Base-by-base conservation (phyloP, 176 grass and related monocot species). In the Guadua angustifolia region DNA sequence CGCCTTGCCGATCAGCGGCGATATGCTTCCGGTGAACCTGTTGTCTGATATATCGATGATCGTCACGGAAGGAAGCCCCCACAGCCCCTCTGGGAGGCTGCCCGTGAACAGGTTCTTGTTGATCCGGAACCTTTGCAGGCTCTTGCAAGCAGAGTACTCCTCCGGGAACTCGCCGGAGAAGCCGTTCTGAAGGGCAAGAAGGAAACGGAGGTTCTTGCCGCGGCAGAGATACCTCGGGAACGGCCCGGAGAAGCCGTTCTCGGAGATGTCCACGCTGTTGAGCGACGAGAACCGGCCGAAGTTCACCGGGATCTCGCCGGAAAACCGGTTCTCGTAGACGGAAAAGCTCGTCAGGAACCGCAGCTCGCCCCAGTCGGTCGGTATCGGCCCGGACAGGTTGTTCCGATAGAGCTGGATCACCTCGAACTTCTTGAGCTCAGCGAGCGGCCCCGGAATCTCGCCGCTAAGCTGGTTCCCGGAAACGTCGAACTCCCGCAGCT, bases 31-130 rank as follows among this genome's bases (percentile, higher is more conserved):
- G 22, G 84, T 83, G 84, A 97, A 94, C 26, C 68, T 82, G 13
- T 97, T 97, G 66, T 93, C 64, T 4, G 95, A 90, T 1, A 97
- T 47, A 78, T 97, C 95, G 33, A 97, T 94, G 77, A 97, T 94
- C 6, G 77, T 93, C 62, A 52, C 82, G 9, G 59, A 60, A 0
- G 92, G 95, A 1, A 97, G 79, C 9, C 84, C 84, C 95, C 95
- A 97, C 7, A 97, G 2, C 5, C 86, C 82, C 1, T 81, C 86
- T 5, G 92, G 90, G 9, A 94, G 51, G 39, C 33, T 56, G 18
- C 95, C 95, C 2, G 75, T 82, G 66, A 97, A 78, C 16, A 0
- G 53, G 81, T 97, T 97, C 22, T 97, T 82, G 66, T 88, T 97
- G 63, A 97, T 91, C 22, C 95, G 81, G 82, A 97, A 97, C 58